These are phyloP conservation scores for Ormosia semicastrata DNA, from an alignment of 306 rosid species.

Conservation along the genomic window DNA sequence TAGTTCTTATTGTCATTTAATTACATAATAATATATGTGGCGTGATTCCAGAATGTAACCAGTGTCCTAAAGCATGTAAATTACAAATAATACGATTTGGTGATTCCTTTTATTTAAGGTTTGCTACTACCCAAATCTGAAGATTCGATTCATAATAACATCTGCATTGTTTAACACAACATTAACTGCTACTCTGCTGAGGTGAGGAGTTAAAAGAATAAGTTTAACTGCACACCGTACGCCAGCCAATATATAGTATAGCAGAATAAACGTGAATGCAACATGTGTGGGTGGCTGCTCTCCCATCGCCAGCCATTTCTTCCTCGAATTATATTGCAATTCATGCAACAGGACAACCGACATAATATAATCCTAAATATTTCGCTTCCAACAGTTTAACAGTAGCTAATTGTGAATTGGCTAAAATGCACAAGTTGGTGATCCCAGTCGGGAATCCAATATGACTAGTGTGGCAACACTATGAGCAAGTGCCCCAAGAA, in stretches of 20 bases:
- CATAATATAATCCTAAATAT: neutral
- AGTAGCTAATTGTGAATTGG: neutral
- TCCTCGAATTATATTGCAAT: neutral
- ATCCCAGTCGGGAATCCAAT: constrained; percentile 55
- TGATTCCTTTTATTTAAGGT: too few species aligned
- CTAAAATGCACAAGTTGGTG: constrained; percentile 50
- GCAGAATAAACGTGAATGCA: neutral
- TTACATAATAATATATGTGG: neutral
- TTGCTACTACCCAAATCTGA: too few species aligned
- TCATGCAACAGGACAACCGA: neutral
- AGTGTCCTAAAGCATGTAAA: neutral
- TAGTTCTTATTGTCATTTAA: neutral
- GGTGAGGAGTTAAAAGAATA: neutral
- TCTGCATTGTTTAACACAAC: neutral
- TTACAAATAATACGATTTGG: neutral
- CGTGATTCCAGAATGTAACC: neutral
- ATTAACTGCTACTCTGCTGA: neutral
- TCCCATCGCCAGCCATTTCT: neutral
- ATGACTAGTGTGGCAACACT: constrained; percentile 60
- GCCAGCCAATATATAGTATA: neutral
- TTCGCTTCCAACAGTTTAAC: neutral
- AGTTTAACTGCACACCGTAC: neutral
- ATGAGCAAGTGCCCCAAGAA: constrained; percentile 75
- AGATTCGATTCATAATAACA: neutral
- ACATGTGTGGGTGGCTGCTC: neutral